Percentiles rank a stretch among this genome's conserved stretches.
Conservation (phyloP, 1,284 basidiomycete genomes). For the Agroathelia rolfsii region DNA sequence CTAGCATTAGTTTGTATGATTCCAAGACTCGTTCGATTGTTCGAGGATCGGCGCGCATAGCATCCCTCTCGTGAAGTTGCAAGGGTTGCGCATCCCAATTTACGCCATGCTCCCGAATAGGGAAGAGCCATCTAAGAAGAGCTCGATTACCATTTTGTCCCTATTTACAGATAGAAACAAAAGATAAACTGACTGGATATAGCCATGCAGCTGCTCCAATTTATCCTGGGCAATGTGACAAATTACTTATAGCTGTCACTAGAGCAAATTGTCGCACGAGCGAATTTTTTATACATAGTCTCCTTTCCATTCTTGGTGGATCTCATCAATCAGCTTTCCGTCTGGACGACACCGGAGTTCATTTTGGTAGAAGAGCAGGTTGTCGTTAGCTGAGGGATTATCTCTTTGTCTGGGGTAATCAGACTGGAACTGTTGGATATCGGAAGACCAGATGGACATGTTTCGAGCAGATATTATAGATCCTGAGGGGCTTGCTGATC, state of each 20-base stretch:
- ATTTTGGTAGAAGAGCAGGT: constrained; percentile 59
- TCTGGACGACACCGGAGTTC: constrained; percentile 49
- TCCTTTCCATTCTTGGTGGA: constrained; percentile 45
- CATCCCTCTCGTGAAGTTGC: constrained; percentile 49
- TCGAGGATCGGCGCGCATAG: constrained; percentile 43
- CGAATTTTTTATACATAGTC: no score
- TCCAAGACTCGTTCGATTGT: constrained; percentile 42
- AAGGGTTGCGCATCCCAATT: constrained; percentile 60
- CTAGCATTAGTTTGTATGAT: constrained; percentile 64
- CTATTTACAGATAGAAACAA: constrained; percentile 9
- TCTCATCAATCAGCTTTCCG: constrained; percentile 48
- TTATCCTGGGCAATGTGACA: no score
- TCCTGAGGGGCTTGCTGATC: no score
- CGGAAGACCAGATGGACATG: no score
- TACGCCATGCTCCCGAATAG: constrained; percentile 60
- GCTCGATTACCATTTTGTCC: no score
- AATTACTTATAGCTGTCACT: no score
- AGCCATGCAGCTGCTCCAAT: constrained; percentile 63
- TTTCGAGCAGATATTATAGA: no score
- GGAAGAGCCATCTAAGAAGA: constrained; percentile 56
- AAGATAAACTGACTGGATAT: constrained; percentile 44
- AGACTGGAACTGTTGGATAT: no score
- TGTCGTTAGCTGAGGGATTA: no score
- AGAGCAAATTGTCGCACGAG: no score
- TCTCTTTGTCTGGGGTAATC: no score